A percentile compares a stretch with the other conserved stretches of the same genome.
Evolutionary conservation across 2,329 filamentous ascomycete genomes (phyloP).

Genomic region (Colletotrichum sp.): DNA sequence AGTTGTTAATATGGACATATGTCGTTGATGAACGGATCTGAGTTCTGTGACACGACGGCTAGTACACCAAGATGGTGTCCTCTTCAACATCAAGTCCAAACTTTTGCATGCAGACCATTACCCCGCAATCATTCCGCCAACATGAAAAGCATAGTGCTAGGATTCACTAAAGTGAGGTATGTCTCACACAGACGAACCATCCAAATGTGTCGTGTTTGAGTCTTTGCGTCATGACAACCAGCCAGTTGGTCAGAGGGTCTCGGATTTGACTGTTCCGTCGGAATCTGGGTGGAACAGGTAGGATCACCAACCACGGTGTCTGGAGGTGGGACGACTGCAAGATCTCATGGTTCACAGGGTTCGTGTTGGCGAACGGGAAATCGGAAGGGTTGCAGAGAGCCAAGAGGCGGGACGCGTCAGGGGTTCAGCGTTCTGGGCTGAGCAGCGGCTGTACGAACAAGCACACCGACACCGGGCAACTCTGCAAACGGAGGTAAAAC

Average conservation of each 20-base stretch:
- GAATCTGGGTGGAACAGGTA: background rate
- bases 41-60: background rate
- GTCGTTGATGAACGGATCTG: background rate
- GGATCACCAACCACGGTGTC: background rate
- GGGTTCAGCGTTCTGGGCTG: background rate
- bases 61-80: background rate
- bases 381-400: background rate
- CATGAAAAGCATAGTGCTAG: background rate
- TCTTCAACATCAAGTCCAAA: background rate
- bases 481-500: background rate
- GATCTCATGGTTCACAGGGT: background rate
- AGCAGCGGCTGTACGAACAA: background rate
- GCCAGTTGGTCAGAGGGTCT: background rate
- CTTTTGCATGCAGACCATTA: background rate
- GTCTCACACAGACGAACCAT: background rate
- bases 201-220: background rate
- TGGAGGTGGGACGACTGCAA: background rate
- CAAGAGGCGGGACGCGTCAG: slow-evolving; percentile 1
- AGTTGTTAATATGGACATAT: background rate
- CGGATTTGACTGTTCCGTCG: background rate
- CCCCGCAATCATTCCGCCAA: background rate
- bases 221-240: background rate
- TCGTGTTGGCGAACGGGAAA: background rate
- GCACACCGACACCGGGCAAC: background rate
- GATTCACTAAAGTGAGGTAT: background rate